These are phyloP conservation scores for Fusarium austroafricanum DNA, from an alignment of 2,329 filamentous ascomycete species.

Conservation along the genomic window DNA sequence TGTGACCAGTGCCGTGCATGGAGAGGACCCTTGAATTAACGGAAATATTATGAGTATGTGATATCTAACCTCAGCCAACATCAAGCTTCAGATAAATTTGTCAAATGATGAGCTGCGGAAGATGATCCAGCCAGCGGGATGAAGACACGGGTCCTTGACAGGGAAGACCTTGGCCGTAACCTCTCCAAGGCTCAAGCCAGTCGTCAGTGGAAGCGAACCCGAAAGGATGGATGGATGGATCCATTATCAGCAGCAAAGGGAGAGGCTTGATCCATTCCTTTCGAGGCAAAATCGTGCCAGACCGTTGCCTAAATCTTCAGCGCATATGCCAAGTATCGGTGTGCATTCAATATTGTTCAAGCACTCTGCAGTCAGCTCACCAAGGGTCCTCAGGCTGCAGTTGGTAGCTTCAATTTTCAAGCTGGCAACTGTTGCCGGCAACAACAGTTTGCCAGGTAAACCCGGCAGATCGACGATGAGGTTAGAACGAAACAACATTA, in stretches of 20 bases:
- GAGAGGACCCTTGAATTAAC: constrained; percentile 9
- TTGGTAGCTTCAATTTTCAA: background rate
- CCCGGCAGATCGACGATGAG: constrained; percentile 41
- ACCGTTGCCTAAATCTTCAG: constrained; percentile 7
- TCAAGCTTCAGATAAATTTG: constrained; percentile 15
- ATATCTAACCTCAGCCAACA: background rate
- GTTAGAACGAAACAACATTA: constrained; percentile 22
- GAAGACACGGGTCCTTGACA: background rate
- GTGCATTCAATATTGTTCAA: constrained; percentile 8
- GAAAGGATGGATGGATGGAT: constrained; percentile 19
- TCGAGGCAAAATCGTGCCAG: constrained; percentile 6
- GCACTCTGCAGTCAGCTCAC: constrained; percentile 20
- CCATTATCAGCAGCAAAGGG: constrained; percentile 17
- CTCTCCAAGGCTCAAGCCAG: constrained; percentile 7
- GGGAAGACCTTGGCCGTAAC: constrained; percentile 6
- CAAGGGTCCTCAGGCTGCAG: constrained; percentile 1
- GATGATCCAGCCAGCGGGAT: constrained; percentile 3
- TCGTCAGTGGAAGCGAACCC: constrained; percentile 12
- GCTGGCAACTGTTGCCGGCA: constrained; percentile 17
- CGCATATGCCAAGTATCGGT: constrained; percentile 10
- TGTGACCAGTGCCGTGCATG: background rate
- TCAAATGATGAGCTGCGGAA: constrained; percentile 18
- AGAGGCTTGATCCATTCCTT: constrained; percentile 24
- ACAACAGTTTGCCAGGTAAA: constrained; percentile 4
- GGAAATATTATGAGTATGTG: constrained; percentile 8